Conservation (phyloP, 257 asterid species). For the Solanum bulbocastanum region DNA sequence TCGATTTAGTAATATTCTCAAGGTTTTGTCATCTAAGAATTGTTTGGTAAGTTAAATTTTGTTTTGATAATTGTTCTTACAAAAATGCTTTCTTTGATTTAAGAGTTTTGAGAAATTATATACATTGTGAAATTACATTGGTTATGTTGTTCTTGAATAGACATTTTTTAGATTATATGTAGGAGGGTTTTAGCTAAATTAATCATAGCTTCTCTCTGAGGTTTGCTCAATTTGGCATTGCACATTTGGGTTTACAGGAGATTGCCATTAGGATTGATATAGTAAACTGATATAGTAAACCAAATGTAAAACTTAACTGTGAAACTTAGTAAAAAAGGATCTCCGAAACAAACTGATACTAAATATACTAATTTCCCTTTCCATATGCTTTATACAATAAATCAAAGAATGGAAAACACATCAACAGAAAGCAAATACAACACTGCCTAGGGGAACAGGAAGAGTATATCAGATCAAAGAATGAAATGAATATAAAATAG, state of each 20-base stretch:
- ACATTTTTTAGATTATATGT: neutral
- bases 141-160: neutral
- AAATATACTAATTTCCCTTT: neutral
- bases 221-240: neutral
- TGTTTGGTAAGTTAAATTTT: neutral
- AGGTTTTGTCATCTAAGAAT: neutral
- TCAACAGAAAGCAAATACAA: neutral
- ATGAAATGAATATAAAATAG: slow-evolving; percentile 17
- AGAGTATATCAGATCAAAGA: slow-evolving; percentile 17
- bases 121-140: neutral
- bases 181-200: neutral
- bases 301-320: neutral
- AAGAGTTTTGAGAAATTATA: neutral
- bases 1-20: neutral
- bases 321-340: neutral
- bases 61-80: neutral
- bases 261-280: neutral
- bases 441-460: slow-evolving; percentile 1
- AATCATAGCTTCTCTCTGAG: neutral
- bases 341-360: neutral
- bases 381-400: neutral
- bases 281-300: no score
- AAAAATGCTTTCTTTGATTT: neutral
- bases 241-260: neutral
- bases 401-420: slow-evolving; percentile 19